phyloP scores from a whole-genome alignment of 768 basidiomycete genomes.

The Amanita inopinata region DNA sequence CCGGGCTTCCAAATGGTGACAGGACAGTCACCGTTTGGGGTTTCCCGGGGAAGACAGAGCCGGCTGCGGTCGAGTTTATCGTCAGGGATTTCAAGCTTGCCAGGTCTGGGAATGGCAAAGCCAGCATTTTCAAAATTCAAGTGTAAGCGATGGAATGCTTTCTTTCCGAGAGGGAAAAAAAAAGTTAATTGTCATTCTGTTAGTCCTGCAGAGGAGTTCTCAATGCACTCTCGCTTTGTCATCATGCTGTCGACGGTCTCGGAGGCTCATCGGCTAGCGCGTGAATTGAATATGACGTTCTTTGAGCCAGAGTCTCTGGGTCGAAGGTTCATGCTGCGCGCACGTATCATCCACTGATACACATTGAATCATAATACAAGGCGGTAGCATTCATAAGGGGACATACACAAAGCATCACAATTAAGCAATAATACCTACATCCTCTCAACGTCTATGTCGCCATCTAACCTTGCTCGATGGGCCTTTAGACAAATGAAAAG shows the following conservation, averaged over 20 bases:
- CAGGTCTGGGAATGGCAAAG: constrained; percentile 23
- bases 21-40: constrained; percentile 53
- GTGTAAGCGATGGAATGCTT: constrained; percentile 27
- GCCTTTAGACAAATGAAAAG: constrained; percentile 25
- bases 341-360: constrained; percentile 39
- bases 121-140: constrained; percentile 41
- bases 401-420: constrained; percentile 5
- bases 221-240: constrained; percentile 40
- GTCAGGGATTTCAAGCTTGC: constrained; percentile 38
- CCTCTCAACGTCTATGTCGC: constrained; percentile 57
- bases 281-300: constrained; percentile 49
- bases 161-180: not conserved
- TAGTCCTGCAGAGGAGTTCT: constrained; percentile 30
- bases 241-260: constrained; percentile 46
- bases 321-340: constrained; percentile 33
- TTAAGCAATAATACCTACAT: constrained; percentile 36
- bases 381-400: constrained; percentile 18
- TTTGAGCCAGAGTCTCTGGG: constrained; percentile 27
- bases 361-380: constrained; percentile 14
- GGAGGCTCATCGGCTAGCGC: constrained; percentile 63
- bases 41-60: constrained; percentile 38
- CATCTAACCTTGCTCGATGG: constrained; percentile 53
- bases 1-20: constrained; percentile 37
- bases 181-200: constrained; percentile 2
- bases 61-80: constrained; percentile 25